Evolutionary conservation across 78 protist species (phyloP), one percentile per base, ranked within the genome.

Genomic region (Dictyostelium intermedium): DNA sequence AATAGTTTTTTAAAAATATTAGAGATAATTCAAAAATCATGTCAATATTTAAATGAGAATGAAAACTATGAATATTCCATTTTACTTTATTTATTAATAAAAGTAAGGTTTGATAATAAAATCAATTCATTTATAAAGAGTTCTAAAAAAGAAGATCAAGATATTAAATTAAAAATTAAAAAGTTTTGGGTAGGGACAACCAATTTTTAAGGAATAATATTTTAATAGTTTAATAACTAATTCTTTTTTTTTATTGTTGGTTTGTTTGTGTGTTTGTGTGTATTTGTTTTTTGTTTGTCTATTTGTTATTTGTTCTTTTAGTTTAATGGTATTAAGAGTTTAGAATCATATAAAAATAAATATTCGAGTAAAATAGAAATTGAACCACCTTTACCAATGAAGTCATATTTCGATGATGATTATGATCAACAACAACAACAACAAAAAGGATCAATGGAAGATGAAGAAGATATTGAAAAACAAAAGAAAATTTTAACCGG

Each of bases 41-140:
- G 63, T 16, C 32, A 80, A n/a, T 80, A 80, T 80, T 50, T 80
- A 50, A 80, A 41, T 80, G 41, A 43, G 30, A 23, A 80, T 50
- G 37, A 43, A 41, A 20, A 80, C 16, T 50, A 80, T 32, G 60
- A 80, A 80, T 53, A 80, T 32, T 47, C 85, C 4, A 47, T 50
- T 32, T 63, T 80, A 47, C 32, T 80, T 14, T 80, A 80, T 80
- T 34, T 80, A 50, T 23, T n/a, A 23, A 37, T 78, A 18, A 78
- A 78, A 41, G n/a, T 4, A 20, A 41, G 43, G 6, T 78, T 78
- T 41, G 47, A 41, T 8, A 78, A 78, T 78, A 18, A 41, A 41
- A 41, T 78, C 8, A 41, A 3, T 3, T 7, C 35, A n/a, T 37
- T 41, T 10, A 39, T 34, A 41, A 25, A 43, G 37, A 25, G 25